phyloP scores from a whole-genome alignment of 169 alveolate genomes.

The Plasmodium vinckei region DNA sequence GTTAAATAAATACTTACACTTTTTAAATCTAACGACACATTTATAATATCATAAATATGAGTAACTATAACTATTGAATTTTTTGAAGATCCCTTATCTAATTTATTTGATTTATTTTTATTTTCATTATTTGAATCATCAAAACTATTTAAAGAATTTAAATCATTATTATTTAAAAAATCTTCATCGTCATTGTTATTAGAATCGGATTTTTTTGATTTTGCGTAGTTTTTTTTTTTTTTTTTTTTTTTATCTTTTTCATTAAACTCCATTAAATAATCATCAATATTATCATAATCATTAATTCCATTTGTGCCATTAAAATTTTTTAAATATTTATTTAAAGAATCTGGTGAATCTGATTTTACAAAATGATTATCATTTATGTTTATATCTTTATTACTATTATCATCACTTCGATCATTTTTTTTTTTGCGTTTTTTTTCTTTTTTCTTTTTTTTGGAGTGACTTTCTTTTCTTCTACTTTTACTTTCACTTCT shows the following conservation, averaged over 20 bases:
- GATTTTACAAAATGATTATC: constrained; percentile 22
- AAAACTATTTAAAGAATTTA: constrained; percentile 22
- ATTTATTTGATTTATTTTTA: constrained; percentile 10
- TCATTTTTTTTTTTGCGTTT: constrained; percentile 9
- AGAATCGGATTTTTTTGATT: background rate
- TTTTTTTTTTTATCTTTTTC: constrained; percentile 16
- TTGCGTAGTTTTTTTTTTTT: constrained; percentile 11
- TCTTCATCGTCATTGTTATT: constrained; percentile 5
- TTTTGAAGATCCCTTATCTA: constrained; percentile 3
- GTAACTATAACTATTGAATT: constrained; percentile 15
- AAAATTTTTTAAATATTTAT: constrained; percentile 14
- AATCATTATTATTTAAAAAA: constrained; percentile 17
- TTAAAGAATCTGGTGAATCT: constrained; percentile 25
- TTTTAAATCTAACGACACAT: constrained; percentile 39
- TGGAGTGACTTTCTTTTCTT: constrained; percentile 22
- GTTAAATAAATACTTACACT: constrained; percentile 31
- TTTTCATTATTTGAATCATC: background rate
- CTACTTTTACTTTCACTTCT: constrained; percentile 44
- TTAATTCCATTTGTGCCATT: constrained; percentile 20
- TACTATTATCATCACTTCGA: constrained; percentile 24
- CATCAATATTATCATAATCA: constrained; percentile 17
- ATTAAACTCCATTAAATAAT: constrained; percentile 23
- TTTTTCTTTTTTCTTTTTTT: constrained; percentile 31
- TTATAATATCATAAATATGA: constrained; percentile 69
- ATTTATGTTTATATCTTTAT: constrained; percentile 14